Percentiles rank a stretch among this genome's conserved stretches.
Conservation (phyloP, 192 early-diverging fungal genomes). For the Coemansia sp. region DNA sequence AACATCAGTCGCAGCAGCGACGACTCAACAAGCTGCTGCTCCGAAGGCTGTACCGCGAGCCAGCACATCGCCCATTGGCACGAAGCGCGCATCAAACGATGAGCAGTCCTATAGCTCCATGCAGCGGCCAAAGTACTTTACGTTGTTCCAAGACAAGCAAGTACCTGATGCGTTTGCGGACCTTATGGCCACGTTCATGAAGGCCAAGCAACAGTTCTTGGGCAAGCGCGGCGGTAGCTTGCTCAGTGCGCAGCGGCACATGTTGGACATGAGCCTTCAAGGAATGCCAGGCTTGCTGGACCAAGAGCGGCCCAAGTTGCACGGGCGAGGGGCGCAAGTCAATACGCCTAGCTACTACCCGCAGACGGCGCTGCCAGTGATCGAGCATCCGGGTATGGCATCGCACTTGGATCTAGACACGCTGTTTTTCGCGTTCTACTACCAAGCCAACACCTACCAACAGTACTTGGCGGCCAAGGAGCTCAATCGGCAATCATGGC, state of each 20-base stretch:
- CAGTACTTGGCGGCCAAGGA: conserved; percentile 96
- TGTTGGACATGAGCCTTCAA: conserved; percentile 85
- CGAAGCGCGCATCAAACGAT: conserved; percentile 29
- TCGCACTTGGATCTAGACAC: conserved; percentile 93
- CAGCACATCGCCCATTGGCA: conserved; percentile 48
- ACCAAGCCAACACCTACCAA: conserved; percentile 93
- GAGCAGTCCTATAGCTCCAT: conserved; percentile 32
- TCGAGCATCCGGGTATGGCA: conserved; percentile 82
- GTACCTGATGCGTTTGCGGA: conserved; percentile 68
- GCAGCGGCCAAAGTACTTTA: conserved; percentile 51
- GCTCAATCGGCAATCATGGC: conserved; percentile 95
- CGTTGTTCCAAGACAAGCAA: conserved; percentile 48
- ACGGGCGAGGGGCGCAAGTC: conserved; percentile 25
- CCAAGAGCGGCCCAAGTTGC: conserved; percentile 70
- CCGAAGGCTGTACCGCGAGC: conserved; percentile 4
- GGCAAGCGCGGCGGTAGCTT: conserved; percentile 16
- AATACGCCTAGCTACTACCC: conserved; percentile 92
- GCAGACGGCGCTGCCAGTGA: conserved; percentile 75
- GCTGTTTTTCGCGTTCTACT: conserved; percentile 98
- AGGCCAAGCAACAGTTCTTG: conserved; percentile 59
- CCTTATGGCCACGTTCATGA: conserved; percentile 65
- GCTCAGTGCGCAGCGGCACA: conserved; percentile 52
- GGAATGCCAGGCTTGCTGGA: conserved; percentile 81
- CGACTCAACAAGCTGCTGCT: neutral
- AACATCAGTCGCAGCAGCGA: neutral